phyloP scores from a whole-genome alignment of 345 rosid genomes.

The Orychophragmus violaceus region DNA sequence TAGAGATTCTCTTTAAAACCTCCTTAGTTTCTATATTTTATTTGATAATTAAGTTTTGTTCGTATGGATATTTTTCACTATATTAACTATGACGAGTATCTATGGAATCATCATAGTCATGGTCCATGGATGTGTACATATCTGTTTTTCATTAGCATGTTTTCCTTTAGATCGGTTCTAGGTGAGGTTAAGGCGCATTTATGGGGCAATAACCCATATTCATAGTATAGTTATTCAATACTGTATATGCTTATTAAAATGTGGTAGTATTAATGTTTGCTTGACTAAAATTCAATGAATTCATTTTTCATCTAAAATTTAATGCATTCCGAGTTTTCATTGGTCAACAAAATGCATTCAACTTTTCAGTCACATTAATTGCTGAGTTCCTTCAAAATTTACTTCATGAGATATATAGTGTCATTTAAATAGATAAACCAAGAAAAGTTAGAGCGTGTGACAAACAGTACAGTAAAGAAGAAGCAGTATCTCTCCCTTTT shows the following conservation, averaged over 20 bases:
- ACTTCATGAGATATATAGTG: background rate
- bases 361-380: background rate
- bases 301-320: background rate
- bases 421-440: background rate
- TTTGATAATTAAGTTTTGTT: too few relatives aligned
- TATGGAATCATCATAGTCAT: too few relatives aligned
- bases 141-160: too few relatives aligned
- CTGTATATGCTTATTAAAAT: background rate
- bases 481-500: background rate
- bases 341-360: constrained; percentile 8
- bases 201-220: too few relatives aligned
- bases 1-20: too few relatives aligned
- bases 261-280: background rate
- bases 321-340: background rate
- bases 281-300: constrained; percentile 4
- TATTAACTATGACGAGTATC: too few relatives aligned
- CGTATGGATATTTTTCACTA: too few relatives aligned
- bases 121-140: too few relatives aligned
- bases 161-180: too few relatives aligned
- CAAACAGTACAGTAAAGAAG: constrained; percentile 2
- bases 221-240: background rate
- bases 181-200: too few relatives aligned
- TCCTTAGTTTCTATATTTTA: too few relatives aligned
- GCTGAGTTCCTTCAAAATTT: background rate
- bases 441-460: background rate